A percentile compares a stretch with the other conserved stretches of the same genome.
Evolutionary conservation across 352 stramenopile genomes (phyloP).

Genomic region (Plasmopara viticola): DNA sequence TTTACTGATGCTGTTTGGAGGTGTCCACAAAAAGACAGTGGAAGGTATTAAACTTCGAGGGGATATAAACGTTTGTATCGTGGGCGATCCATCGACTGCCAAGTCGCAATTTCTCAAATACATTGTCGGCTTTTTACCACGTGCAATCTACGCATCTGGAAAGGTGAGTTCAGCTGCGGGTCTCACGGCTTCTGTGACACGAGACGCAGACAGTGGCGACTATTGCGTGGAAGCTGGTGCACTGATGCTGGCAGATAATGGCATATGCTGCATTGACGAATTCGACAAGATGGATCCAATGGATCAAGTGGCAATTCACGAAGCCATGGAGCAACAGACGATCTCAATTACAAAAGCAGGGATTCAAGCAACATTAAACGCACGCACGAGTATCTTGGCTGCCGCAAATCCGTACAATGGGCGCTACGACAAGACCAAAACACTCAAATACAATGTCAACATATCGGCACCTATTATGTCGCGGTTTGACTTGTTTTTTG

Average conservation of each 20-base stretch:
- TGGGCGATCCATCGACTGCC: conserved; percentile 96
- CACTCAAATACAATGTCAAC: conserved; percentile 86
- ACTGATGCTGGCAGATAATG: conserved; percentile 97
- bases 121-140: conserved; percentile 88
- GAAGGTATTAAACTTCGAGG: conserved; percentile 97
- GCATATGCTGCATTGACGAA: conserved; percentile 99
- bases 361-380: conserved; percentile 98
- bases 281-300: conserved; percentile 98
- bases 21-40: conserved; percentile 96
- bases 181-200: conserved; percentile 95
- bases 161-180: conserved; percentile 97
- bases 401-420: conserved; percentile 98
- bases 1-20: conserved; percentile 96
- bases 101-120: conserved; percentile 99
- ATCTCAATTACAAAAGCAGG: conserved; percentile 98
- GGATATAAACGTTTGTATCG: conserved; percentile 99
- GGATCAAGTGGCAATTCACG: conserved; percentile 98
- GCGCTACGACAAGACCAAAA: conserved; percentile 89
- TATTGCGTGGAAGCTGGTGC: conserved; percentile 90
- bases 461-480: conserved; percentile 96
- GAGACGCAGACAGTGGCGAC: conserved; percentile 91
- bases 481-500: conserved; percentile 99
- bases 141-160: conserved; percentile 98
- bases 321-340: conserved; percentile 99
- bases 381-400: conserved; percentile 98